Base-by-base conservation (phyloP, 2,329 filamentous ascomycete genomes). In the Clonostachys rhizophaga region DNA sequence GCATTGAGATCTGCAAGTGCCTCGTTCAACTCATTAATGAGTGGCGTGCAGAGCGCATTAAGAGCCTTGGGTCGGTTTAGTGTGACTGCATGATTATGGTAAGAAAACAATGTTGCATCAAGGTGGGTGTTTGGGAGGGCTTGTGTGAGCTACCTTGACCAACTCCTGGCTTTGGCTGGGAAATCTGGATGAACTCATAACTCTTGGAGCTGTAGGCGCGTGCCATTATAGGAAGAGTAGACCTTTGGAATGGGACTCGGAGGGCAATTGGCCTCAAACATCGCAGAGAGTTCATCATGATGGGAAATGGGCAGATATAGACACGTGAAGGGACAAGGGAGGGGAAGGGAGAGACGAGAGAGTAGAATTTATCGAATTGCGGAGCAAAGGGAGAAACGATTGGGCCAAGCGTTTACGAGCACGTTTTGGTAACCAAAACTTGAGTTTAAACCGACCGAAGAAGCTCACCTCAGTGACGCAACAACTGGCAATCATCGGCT, bases 41-140 rank as follows among this genome's bases (percentile, higher is more conserved):
- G 83, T 10, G 92, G 90, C 7, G 89, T 94, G 70, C 81, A 92
- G 54, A 99, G 83, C 42, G 94, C 94, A 67, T 99, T 99, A 61
- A 96, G 84, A 41, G 92, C 91, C 76, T 95, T 96, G 52, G 94
- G 94, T 41, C 94, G 87, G 78, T 95, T 90, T 54, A 99, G 76
- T 13, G 91, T 94, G 61, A 97, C 92, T 96, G 56, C 5, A 47
- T 41, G 39, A 44, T 50, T 46, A 34, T 44, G 8, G 24, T 30
- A 30, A 30, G 24, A 30, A 30, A 30, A 30, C 42, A 40, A 43
- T 47, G 45, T 6, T 17, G 10, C 24, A 34, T 40, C 37, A n/a
- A 30, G 24, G 24, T 10, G 24, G 24, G 24, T 30, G 24, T 30
- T 30, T 30, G 34, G 6, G 8, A 40, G 35, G 7, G 16, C 13